phyloP scores from a whole-genome alignment of 768 basidiomycete genomes.

The Termitomyces heimii region DNA sequence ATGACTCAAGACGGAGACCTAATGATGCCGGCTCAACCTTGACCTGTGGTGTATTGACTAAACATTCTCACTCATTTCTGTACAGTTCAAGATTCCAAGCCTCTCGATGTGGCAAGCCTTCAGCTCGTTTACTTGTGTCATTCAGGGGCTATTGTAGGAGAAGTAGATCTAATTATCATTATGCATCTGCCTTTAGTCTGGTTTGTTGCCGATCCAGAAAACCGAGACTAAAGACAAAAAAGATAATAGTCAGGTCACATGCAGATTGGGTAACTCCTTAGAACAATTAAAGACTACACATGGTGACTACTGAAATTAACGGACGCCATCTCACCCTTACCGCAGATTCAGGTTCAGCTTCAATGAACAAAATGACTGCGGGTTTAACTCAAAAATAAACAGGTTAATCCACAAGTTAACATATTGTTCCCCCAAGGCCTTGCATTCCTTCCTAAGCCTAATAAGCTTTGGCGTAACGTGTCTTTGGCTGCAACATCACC shows the following conservation, averaged over 20 bases:
- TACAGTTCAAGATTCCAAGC: no score
- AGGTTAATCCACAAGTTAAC: slow-evolving; percentile 13
- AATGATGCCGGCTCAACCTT: neutral
- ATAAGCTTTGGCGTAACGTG: slow-evolving; percentile 11
- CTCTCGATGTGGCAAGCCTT: neutral
- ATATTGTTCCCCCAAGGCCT: slow-evolving; percentile 23
- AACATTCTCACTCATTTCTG: no score
- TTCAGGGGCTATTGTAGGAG: neutral
- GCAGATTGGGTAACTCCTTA: slow-evolving; percentile 19
- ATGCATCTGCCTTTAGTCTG: neutral
- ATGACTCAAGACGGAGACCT: neutral
- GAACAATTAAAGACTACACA: slow-evolving; percentile 30
- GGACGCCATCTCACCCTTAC: slow-evolving; percentile 10
- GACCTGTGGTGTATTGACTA: no score
- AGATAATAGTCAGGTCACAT: slow-evolving; percentile 19
- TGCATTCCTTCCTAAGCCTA: slow-evolving; percentile 27
- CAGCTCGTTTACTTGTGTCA: neutral
- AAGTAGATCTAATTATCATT: slow-evolving; percentile 16
- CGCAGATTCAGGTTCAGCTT: slow-evolving; percentile 13
- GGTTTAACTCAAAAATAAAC: slow-evolving; percentile 4
- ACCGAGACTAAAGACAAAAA: slow-evolving; percentile 37
- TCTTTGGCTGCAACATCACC: slow-evolving; percentile 7
- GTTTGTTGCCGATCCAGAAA: slow-evolving; percentile 8
- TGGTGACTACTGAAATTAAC: slow-evolving; percentile 9
- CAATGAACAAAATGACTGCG: slow-evolving; percentile 10